Base-by-base conservation (phyloP, 345 rosid species). In the Adansonia digitata region DNA sequence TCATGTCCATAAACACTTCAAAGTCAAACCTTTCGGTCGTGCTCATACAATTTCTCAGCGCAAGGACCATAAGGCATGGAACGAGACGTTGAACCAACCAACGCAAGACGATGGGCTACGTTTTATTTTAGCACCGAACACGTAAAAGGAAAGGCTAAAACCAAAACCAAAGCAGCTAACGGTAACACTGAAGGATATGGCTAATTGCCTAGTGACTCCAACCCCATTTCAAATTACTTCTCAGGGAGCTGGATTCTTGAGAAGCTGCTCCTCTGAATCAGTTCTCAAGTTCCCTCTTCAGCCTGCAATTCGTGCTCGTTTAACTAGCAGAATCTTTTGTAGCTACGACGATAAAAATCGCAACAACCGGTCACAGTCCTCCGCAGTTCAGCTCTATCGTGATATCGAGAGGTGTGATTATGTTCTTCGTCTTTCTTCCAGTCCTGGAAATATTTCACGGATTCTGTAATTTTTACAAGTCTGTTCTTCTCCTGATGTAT, bases 321-420 rank as follows among this genome's bases (percentile, higher is more conserved):
- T 57, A 7, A 20, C 53, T 37, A 22, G 15, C 7, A 39, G 81
- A 65, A 80, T 85, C 40, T 79, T 62, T 60, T 88, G 88, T 71
- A 81, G 42, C 73, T 80, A 81, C 66, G 84, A 85, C 26, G 87
- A 79, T 34, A 67, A 52, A 13, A 45, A 75, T 46, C 45, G 75
- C 43, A 62, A 43, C 71, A 85, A 75, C 77, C 92, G 81, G 66
- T 74, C 86, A 49, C 85, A 78, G 75, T 73, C 97, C 70, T 56
- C 91, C 5, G 10, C 57, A 56, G 81, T 92, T 76, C 92, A 88
- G 72, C 81, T 90, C 56, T 95, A 95, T 75, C 82, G 91, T 74
- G 92, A 95, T 82, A 91, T 95, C 78, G 97, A 95, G 82, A 92
- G 97, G 98, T 86, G 66, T n/a, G 20, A n/a, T 37, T 10, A n/a